These are phyloP conservation scores for Trichaptum fuscoviolaceum DNA, from an alignment of 768 basidiomycete species.

Conservation along the genomic window DNA sequence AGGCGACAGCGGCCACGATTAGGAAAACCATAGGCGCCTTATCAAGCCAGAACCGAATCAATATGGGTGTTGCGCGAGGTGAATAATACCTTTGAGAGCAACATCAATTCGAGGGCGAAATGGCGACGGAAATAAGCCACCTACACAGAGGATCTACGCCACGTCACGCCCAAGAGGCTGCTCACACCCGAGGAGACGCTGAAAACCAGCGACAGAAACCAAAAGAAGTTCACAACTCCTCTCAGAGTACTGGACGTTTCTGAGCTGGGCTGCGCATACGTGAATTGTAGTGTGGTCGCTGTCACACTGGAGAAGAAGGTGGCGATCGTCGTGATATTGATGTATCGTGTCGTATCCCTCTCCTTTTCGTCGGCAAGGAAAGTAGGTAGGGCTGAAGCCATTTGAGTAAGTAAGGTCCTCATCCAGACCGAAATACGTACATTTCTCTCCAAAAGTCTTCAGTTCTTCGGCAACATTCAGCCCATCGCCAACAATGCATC, in stretches of 20 bases:
- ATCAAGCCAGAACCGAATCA: background rate
- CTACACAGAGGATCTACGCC: background rate
- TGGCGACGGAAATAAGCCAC: too few relatives aligned
- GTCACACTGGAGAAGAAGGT: background rate
- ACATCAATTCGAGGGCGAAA: background rate
- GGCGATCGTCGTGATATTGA: background rate
- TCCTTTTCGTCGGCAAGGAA: background rate
- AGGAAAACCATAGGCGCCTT: background rate
- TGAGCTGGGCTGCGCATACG: background rate
- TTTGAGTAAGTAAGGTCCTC: background rate
- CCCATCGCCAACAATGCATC: too few relatives aligned
- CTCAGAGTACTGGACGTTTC: background rate
- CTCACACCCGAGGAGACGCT: background rate
- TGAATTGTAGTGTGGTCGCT: background rate
- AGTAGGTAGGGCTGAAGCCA: background rate
- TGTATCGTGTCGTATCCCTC: background rate
- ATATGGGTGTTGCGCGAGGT: too few relatives aligned
- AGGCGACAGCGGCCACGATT: background rate
- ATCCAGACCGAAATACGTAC: background rate
- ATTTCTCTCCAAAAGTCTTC: background rate
- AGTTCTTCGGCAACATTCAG: background rate
- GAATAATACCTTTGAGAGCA: background rate
- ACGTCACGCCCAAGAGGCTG: background rate
- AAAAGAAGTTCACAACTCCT: background rate
- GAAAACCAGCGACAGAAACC: background rate